Evolutionary conservation across 805 yeast species (phyloP), one percentile per base, ranked within the genome.

Genomic region (Myxozyma mucilagina): DNA sequence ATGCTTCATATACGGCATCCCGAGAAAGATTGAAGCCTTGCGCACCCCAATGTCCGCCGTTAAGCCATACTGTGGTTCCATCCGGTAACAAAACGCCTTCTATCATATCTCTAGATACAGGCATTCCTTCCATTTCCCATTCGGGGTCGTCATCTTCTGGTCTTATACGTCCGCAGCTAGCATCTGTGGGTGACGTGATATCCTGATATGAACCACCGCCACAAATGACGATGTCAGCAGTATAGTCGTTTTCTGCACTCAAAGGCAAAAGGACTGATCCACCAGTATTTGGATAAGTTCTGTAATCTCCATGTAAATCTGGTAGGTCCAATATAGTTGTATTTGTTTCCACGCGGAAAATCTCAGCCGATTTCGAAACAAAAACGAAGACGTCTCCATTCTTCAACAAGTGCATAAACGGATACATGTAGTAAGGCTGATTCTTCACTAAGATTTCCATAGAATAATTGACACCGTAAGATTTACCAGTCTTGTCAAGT

Each of bases 391-490:
- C 13, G 7, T 59, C 48, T 3, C 66, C 66, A 29, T 47, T 49
- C 43, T 41, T 51, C 18, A 62, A 47, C 16, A 62, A 41, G 43
- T 62, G 63, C 47, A 62, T 38, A 24, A 59, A 62, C 24, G 66
- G 66, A 42, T 62, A 62, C 66, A 62, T 62, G 45, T 62, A 62
- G 38, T 62, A 62, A 7, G 66, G 66, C 61, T 62, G 66, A 16
- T 55, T 52, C 14, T 51, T 47, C 4, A 20, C 47, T 13, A 62
- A 34, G 20, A 62, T 39, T n/a, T 59, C 64, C 66, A 62, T 62
- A 10, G 66, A 58, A 36, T 60, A 51, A 20, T 54, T 53, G 14
- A 47, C 66, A 2, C 55, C 43, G 11, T 55, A 52, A 3, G 64
- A 39, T 9, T n/a, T 31, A 13, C 66, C 66, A n/a, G 63, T 50